A percentile compares a stretch with the other conserved stretches of the same genome.
Conservation (phyloP, 1,284 basidiomycete species). For the Gymnopus androsaceus region DNA sequence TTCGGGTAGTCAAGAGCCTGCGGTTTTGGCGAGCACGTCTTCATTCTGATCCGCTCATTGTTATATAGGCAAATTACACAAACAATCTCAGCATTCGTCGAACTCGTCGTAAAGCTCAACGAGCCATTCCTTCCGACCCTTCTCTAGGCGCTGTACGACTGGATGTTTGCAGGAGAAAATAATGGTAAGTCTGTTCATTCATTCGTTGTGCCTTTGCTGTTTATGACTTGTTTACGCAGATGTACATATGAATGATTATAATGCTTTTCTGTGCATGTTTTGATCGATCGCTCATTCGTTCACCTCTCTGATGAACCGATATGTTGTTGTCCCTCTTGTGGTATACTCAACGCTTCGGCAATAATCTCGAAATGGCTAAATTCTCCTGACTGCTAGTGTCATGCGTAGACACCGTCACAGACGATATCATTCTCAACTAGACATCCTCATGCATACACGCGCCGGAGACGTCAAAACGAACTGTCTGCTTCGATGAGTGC, state of each 20-base stretch:
- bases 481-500: slow-evolving; percentile 72
- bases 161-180: slow-evolving; percentile 78
- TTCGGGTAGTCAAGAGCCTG: slow-evolving; percentile 49
- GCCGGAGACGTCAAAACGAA: slow-evolving; percentile 70
- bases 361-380: slow-evolving; percentile 38
- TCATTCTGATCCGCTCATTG: too few relatives aligned
- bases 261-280: too few relatives aligned
- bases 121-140: slow-evolving; percentile 91
- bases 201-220: not conserved
- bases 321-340: slow-evolving; percentile 72
- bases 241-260: slow-evolving; percentile 57
- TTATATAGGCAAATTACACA: slow-evolving; percentile 62
- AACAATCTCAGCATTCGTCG: slow-evolving; percentile 78
- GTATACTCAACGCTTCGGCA: slow-evolving; percentile 62
- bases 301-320: slow-evolving; percentile 77
- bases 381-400: slow-evolving; percentile 49
- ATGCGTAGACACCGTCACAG: slow-evolving; percentile 55
- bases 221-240: slow-evolving; percentile 19
- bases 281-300: too few relatives aligned
- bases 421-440: slow-evolving; percentile 76
- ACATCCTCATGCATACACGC: slow-evolving; percentile 86
- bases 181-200: slow-evolving; percentile 39
- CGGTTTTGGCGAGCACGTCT: slow-evolving; percentile 15
- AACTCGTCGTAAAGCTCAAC: slow-evolving; percentile 91
- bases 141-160: slow-evolving; percentile 92